Evolutionary conservation across 768 basidiomycete species (phyloP).

Genomic region (Suillus spraguei): DNA sequence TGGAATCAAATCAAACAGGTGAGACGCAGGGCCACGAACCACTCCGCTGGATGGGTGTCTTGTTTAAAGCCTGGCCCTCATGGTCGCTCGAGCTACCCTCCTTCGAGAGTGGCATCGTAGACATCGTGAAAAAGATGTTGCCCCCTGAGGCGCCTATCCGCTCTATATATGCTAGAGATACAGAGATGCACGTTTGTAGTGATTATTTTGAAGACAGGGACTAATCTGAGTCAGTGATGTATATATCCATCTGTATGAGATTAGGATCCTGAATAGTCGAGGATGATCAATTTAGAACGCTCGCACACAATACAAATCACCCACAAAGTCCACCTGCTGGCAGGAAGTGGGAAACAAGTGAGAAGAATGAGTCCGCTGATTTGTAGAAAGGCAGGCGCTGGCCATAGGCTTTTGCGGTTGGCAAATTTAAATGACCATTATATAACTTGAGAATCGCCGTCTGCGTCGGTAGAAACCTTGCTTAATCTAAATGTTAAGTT

Average conservation of each 20-base stretch:
- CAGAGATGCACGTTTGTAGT: constrained; percentile 15
- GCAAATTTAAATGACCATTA: too few species aligned
- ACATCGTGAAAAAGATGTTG: constrained; percentile 4
- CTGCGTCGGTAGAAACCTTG: too few species aligned
- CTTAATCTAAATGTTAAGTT: too few species aligned
- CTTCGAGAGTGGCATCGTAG: constrained; percentile 9
- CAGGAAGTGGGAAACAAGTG: background rate
- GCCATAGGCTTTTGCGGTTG: too few species aligned
- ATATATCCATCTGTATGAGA: background rate
- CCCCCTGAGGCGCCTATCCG: background rate
- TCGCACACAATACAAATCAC: background rate
- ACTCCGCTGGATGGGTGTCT: constrained; percentile 1
- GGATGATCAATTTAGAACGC: background rate
- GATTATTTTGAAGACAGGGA: constrained; percentile 1
- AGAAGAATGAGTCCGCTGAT: background rate
- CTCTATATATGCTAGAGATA: background rate
- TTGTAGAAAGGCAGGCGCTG: too few species aligned
- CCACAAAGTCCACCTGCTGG: background rate
- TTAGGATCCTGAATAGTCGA: background rate
- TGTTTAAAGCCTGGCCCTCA: background rate
- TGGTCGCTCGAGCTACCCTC: constrained; percentile 15
- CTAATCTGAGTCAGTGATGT: background rate
- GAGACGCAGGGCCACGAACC: background rate
- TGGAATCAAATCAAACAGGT: constrained; percentile 1
- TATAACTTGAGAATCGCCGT: too few species aligned